phyloP scores from a whole-genome alignment of 2,329 filamentous ascomycete genomes.

The Clathrospora elynae region DNA sequence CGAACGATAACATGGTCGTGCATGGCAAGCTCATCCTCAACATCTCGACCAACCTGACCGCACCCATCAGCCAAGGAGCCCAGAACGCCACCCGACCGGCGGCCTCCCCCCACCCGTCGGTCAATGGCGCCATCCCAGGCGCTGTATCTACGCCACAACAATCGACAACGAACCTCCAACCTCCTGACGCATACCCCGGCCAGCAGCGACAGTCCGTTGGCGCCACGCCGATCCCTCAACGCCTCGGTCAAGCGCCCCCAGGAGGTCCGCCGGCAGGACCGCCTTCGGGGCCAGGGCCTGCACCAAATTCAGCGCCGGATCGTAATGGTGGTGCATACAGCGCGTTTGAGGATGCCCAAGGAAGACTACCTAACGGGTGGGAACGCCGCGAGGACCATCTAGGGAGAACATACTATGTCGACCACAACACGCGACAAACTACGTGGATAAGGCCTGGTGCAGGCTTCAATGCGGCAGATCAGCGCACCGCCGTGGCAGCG shows the following conservation, averaged over 20 bases:
- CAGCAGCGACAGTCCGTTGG: conserved; percentile 35
- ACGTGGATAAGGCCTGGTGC: conserved; percentile 93
- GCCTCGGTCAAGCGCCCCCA: conserved; percentile 38
- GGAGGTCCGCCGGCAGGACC: conserved; percentile 51
- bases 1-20: conserved; percentile 95
- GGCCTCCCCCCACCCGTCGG: conserved; percentile 44
- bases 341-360: conserved; percentile 95
- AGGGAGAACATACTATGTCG: conserved; percentile 95
- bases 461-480: conserved; percentile 74
- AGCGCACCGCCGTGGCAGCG: conserved; percentile 80
- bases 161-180: conserved; percentile 46
- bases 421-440: conserved; percentile 94
- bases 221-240: conserved; percentile 32
- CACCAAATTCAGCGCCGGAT: conserved; percentile 52
- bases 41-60: conserved; percentile 83
- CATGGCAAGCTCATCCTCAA: conserved; percentile 98
- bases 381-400: conserved; percentile 94
- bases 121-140: conserved; percentile 44
- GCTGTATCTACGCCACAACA: conserved; percentile 48
- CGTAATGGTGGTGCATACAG: conserved; percentile 62
- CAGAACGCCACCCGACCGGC: conserved; percentile 48
- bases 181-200: conserved; percentile 45
- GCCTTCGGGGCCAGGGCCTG: conserved; percentile 38
- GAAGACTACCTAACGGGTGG: conserved; percentile 90
- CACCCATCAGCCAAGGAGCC: conserved; percentile 65